Evolutionary conservation across 1,284 basidiomycete species (phyloP), one percentile per base, ranked within the genome.

Genomic region (Ustilago lituana): DNA sequence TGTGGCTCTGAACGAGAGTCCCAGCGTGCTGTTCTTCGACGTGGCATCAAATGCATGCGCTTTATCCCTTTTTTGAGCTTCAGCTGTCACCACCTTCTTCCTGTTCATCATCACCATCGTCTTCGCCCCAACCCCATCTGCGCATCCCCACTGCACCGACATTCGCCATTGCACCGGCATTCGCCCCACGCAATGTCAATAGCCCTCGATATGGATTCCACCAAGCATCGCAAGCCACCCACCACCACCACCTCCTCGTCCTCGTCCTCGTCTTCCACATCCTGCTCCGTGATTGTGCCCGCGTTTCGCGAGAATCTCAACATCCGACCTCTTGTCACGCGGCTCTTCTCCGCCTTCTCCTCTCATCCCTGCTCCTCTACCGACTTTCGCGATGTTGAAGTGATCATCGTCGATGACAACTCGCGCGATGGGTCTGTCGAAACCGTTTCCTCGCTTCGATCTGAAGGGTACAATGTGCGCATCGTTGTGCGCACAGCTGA

Each of bases 401-500:
- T 72, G 20, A 41, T 72, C 27, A 59, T 72, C 14, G 69, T 72
- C 4, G 69, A 72, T 33, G 69, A 72, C 47, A 72, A 72, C 41
- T 72, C 69, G 9, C 47, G 53, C 41, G 69, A 72, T 51, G 69
- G 69, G 4, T 50, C 44, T 8, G 63, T 58, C 4, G 55, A 72
- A 24, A 67, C 63, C n/a, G 59, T 67, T 20, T 22, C 40, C 1
- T 4, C 19, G 0, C 59, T 72, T 8, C 55, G 53, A 29, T 67
- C 72, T 23, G 71, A 77, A 29, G 84, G 84, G 5, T 85, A 83
- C 78, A 84, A 84, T 43, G 84, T 85, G 36, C 82, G 83, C 55
- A 81, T 85, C 50, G 72, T 85, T 41, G 83, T 85, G 11, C 76
- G 85, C n/a, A 84, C 81, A 19, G 75, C 79, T 0, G 84, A 85